Conservation (phyloP, 352 stramenopile species). For the Globisporangium carolinianum region DNA sequence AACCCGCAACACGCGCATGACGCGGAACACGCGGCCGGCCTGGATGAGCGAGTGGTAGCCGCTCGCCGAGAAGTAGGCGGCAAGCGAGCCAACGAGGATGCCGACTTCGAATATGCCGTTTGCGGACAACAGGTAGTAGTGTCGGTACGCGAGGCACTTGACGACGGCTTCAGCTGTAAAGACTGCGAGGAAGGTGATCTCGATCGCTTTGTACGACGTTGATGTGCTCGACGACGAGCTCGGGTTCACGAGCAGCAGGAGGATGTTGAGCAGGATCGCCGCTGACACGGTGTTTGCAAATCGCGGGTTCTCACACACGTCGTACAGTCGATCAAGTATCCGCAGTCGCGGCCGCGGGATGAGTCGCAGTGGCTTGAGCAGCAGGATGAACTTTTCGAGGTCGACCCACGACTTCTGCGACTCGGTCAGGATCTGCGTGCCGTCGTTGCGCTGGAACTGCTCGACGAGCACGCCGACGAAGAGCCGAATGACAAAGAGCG, state of each 20-base stretch:
- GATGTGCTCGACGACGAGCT: conserved; percentile 16
- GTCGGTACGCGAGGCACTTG: conserved; percentile 54
- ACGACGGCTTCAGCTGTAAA: conserved; percentile 48
- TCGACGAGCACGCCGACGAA: conserved; percentile 79
- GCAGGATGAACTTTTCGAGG: conserved; percentile 70
- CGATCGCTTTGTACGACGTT: conserved; percentile 44
- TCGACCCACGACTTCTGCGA: conserved; percentile 78
- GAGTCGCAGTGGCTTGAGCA: conserved; percentile 53
- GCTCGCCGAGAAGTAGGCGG: conserved; percentile 54
- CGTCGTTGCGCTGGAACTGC: conserved; percentile 81
- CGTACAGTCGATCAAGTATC: conserved; percentile 36
- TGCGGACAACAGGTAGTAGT: conserved; percentile 52
- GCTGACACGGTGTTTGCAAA: conserved; percentile 44
- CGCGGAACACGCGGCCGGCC: conserved; percentile 59
- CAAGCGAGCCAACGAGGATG: conserved; percentile 53
- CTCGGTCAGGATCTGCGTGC: conserved; percentile 73
- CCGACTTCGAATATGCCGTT: conserved; percentile 56
- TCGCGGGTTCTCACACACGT: conserved; percentile 52
- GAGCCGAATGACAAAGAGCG: conserved; percentile 71
- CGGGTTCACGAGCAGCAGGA: conserved; percentile 60
- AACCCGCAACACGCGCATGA: conserved; percentile 73
- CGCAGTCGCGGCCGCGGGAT: conserved; percentile 32
- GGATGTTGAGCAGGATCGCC: conserved; percentile 65
- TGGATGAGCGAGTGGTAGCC: conserved; percentile 67
- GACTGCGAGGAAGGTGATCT: conserved; percentile 61